Evolutionary conservation across 352 stramenopile genomes (phyloP), one percentile per base, ranked within the genome.

Genomic region (Peronospora destructor): DNA sequence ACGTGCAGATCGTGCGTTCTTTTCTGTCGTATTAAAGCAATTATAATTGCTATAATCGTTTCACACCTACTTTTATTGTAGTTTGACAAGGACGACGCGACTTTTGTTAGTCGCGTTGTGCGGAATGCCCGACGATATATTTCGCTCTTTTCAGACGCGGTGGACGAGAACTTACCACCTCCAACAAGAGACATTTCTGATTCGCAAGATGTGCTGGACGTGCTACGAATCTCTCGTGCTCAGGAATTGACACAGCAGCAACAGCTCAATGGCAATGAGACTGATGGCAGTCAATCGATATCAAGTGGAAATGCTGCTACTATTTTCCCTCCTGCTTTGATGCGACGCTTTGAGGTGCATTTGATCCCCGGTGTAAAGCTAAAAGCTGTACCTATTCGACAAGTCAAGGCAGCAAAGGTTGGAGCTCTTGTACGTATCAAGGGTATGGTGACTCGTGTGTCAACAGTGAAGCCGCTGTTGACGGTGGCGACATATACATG

Each of bases 401-500:
- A 98, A n/a, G 86, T 99, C 11, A 88, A 92, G 16, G 95, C 96
- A 0, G 64, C 65, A 14, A 87, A 97, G 35, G 96, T 99, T 30
- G 97, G 97, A 12, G 83, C 83, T 35, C 74, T 99, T 4, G 96
- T 99, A 9, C 92, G 87, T 0, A 91, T 99, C 39, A 87, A 94
- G 26, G 97, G 95, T 17, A 98, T 99, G 84, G 94, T 99, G 26
- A 98, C 97, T 1, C 83, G 96, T n/a, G 86, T 97, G 0, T 98
- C 95, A 0, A 97, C 98, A 55, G 96, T 99, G 34, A 98, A 99
- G 66, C 97, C 97, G 0, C 74, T 97, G 14, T 82, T 98, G 36
- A 85, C 82, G 1, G 96, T 99, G 3, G 93, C 93, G 0, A 98
- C 96, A 1, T 99, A 99, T 75, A 98, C 94, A 17, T 99, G 97